Base-by-base conservation (phyloP, 2,329 filamentous ascomycete genomes). In the Hypoxylon rubiginosum region DNA sequence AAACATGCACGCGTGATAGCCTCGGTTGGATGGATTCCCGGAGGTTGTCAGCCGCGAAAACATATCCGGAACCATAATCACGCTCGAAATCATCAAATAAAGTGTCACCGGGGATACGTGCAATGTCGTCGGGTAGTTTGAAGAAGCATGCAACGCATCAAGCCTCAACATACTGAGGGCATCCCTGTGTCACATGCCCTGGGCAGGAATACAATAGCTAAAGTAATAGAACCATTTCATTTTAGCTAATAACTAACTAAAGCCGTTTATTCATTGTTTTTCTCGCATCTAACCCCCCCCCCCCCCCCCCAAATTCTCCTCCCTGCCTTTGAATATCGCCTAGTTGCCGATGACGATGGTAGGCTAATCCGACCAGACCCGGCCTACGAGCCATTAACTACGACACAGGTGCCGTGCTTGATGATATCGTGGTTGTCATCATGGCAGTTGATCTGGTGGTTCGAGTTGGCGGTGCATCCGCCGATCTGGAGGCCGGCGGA, bases 371-470 rank as follows among this genome's bases (percentile, higher is more conserved):
- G 45, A 59, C 32, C 48, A 28, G 51, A 43, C 21, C 15, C 34
- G 21, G 43, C 32, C 32, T 62, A 62, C 21, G 19, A 36, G 36
- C 49, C 39, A 19, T 43, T 57, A 48, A 57, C 58, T 7, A 68
- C 43, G 6, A 13, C 28, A 19, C 66, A 68, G 5, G 39, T 28
- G 36, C 63, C 63, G 45, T 69, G 66, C 66, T 69, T 69, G 59
- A 69, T 62, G 45, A 69, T 69, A 32, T 69, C 66, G 46, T 69
- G 66, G 34, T 58, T 32, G 3, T 55, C 59, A 17, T 55, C 45
- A 24, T 67, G 59, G 60, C 63, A 69, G 49, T 60, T 64, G 57
- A 69, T 67, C 63, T 69, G 64, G 36, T 67, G 21, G 56, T 53
- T 49, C 34, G 5, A 43, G 39, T 52, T 53, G 7, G 46, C 19